Conservation (phyloP, 108 stramenopile genomes). For the Cyclotella atomus region DNA sequence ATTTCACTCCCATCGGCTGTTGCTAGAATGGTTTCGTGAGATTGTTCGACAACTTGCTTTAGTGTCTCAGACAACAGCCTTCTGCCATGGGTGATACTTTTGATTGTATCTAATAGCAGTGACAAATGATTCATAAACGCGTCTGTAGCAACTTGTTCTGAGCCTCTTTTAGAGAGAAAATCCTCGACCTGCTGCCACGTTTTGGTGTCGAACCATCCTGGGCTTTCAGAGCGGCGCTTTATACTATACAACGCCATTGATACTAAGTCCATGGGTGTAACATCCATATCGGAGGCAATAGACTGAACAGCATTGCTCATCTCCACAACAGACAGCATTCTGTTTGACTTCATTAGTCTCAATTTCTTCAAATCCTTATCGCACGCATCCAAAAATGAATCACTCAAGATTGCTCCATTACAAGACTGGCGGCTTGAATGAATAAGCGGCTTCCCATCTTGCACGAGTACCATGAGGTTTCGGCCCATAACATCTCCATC, state of each 20-base stretch:
- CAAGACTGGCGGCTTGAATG: not conserved
- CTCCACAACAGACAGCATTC: constrained; percentile 51
- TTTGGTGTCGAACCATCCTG: constrained; percentile 57
- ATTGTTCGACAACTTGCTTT: constrained; percentile 58
- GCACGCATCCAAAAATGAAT: constrained; percentile 56
- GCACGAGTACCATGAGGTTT: constrained; percentile 22
- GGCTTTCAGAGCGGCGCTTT: constrained; percentile 35
- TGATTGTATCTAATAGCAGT: constrained; percentile 34
- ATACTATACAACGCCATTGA: constrained; percentile 23
- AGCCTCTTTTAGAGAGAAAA: constrained; percentile 26
- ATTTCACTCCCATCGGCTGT: constrained; percentile 73
- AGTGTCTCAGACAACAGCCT: constrained; percentile 52
- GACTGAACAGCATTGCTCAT: constrained; percentile 28
- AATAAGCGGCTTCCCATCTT: not conserved
- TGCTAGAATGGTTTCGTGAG: constrained; percentile 67
- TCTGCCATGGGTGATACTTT: constrained; percentile 53
- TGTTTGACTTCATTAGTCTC: constrained; percentile 62
- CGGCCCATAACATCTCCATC: constrained; percentile 15
- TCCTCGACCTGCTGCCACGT: constrained; percentile 16
- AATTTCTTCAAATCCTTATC: constrained; percentile 64
- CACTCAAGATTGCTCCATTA: constrained; percentile 21
- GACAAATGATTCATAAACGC: constrained; percentile 58
- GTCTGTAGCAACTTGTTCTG: constrained; percentile 29
- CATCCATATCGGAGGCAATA: constrained; percentile 65
- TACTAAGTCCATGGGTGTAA: constrained; percentile 38